Evolutionary conservation across 495 filamentous ascomycete species (phyloP).

Genomic region (Trypethelium eluteriae): DNA sequence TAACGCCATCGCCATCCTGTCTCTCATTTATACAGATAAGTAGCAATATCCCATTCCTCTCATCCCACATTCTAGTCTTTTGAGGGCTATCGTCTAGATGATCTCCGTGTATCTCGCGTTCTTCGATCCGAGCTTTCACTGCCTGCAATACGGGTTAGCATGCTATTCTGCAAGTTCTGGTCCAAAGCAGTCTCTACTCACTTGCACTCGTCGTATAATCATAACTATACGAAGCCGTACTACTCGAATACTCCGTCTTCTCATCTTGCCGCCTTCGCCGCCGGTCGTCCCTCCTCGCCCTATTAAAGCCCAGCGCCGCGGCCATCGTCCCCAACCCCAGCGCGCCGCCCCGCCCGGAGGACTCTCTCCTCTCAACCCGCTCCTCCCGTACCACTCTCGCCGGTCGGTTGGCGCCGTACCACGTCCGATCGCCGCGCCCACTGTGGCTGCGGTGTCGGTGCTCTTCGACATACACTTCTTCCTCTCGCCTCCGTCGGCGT

Average conservation of each 20-base stretch:
- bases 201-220: conserved; percentile 37
- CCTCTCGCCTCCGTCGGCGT: conserved; percentile 36
- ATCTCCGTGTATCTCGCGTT: conserved; percentile 33
- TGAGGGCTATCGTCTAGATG: conserved; percentile 5
- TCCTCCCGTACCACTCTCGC: conserved; percentile 39
- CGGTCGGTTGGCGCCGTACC: conserved; percentile 56
- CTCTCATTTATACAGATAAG: not conserved
- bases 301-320: conserved; percentile 64
- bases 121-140: conserved; percentile 36
- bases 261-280: conserved; percentile 37
- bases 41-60: not conserved
- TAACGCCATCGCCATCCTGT: not conserved
- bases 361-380: conserved; percentile 47
- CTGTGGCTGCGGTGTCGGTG: conserved; percentile 37
- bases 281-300: conserved; percentile 44
- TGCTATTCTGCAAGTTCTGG: not conserved
- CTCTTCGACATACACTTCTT: conserved; percentile 57
- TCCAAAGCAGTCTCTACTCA: conserved; percentile 22
- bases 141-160: conserved; percentile 20
- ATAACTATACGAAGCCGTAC: conserved; percentile 25
- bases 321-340: conserved; percentile 60
- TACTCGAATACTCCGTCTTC: conserved; percentile 29
- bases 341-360: conserved; percentile 47
- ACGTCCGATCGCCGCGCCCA: conserved; percentile 48
- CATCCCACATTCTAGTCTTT: not conserved